Evolutionary conservation across 352 stramenopile species (phyloP), one percentile per base, ranked within the genome.

Genomic region (Phytophthora multivora): DNA sequence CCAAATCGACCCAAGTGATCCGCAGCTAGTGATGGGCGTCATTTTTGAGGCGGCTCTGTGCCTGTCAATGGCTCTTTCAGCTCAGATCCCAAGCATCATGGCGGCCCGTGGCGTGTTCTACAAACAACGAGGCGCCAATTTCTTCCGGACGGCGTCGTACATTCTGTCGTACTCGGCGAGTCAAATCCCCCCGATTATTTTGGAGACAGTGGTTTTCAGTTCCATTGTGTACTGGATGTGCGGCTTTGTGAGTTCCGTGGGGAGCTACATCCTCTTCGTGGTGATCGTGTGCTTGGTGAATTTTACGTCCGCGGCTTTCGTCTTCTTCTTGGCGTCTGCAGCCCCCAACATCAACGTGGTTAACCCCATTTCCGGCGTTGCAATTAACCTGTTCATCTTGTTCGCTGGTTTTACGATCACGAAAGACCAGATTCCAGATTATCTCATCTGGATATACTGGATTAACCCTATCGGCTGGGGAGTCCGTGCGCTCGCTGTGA

Each of bases 201-300:
- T 65, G 13, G 61, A 69, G 25, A 41, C 38, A 8, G 9, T 51
- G 7, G 54, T 55, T 1, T 69, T 65, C 28, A 42, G 53, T 15
- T n/a, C 25, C 0, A 59, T 69, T 10, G 46, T 47, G 1, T 69
- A 69, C 25, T 69, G 61, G 61, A 59, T 69, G 53, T 69, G 61
- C 31, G 61, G 61, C 13, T 69, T 65, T 16, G 61, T 69, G n/a
- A 51, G 46, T 25, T 55, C 61, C 3, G 15, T 55, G 1, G 41
- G 33, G 15, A 57, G 46, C 25, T 69, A 60, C 30, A 4, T 69
- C 2, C 47, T 65, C 13, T 69, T 69, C 7, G 31, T 65, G 33
- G 39, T 56, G 18, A 49, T 56, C 1, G 15, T 65, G 23, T 51
- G n/a, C 16, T 21, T 69, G 25, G 54, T 58, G 0, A 69, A 60